These are phyloP conservation scores for Butyriboletus loyo DNA, from an alignment of 768 basidiomycete genomes.

Conservation along the genomic window DNA sequence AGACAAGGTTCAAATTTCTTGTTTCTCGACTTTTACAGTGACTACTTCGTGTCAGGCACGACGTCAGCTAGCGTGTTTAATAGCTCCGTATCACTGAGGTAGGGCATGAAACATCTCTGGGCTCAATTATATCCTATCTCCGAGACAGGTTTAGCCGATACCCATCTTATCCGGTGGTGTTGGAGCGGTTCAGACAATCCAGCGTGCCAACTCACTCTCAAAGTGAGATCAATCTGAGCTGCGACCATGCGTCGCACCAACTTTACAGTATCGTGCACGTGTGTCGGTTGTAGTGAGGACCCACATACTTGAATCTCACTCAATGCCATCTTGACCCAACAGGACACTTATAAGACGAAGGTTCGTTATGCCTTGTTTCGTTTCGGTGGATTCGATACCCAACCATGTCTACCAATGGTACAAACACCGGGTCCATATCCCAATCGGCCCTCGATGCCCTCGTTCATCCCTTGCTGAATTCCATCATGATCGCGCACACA, in stretches of 20 bases:
- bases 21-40: neutral
- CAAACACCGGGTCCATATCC: neutral
- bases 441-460: neutral
- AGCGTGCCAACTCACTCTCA: neutral
- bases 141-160: too few species aligned
- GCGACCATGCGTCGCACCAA: too few species aligned
- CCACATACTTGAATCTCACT: neutral
- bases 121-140: too few species aligned
- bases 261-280: too few species aligned
- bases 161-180: too few species aligned
- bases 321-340: too few species aligned
- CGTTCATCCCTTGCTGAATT: constrained; percentile 10
- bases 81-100: neutral
- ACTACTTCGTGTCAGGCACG: neutral
- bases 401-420: constrained; percentile 4
- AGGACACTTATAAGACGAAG: neutral
- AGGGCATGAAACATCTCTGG: too few species aligned
- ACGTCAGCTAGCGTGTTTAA: neutral
- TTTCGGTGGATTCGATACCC: neutral
- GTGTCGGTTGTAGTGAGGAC: too few species aligned
- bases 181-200: neutral
- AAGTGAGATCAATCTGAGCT: neutral
- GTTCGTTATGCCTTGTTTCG: neutral
- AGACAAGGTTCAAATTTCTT: neutral
- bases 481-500: constrained; percentile 23